Conservation (phyloP, 352 stramenopile genomes). For the Globisporangium camurandrum region DNA sequence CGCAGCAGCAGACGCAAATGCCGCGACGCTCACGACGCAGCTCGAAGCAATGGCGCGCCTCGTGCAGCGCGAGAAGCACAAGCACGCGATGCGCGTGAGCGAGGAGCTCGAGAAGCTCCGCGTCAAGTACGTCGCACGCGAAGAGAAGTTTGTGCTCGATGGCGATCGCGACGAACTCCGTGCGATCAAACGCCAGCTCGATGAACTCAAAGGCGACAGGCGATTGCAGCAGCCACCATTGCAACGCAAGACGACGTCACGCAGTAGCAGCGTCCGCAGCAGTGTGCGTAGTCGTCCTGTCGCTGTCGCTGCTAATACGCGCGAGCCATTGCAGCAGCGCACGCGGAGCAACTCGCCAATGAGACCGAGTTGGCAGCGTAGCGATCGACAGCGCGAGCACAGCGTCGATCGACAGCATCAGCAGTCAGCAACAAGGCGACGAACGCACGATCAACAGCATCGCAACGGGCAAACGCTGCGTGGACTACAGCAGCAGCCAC, state of each 20-base stretch:
- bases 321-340: too few species aligned
- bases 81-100: constrained; percentile 44
- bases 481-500: too few species aligned
- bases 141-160: constrained; percentile 75
- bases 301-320: too few species aligned
- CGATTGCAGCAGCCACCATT: not conserved
- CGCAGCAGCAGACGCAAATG: constrained; percentile 27
- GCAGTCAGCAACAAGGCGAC: too few species aligned
- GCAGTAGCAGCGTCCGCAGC: not conserved
- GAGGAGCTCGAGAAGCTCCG: constrained; percentile 77
- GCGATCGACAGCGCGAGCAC: too few species aligned
- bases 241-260: too few species aligned
- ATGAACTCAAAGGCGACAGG: constrained; percentile 59
- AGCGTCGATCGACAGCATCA: too few species aligned
- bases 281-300: too few species aligned
- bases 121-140: constrained; percentile 69
- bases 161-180: constrained; percentile 71
- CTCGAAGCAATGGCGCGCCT: constrained; percentile 48
- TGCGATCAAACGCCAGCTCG: constrained; percentile 77
- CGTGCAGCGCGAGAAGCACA: constrained; percentile 59
- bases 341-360: too few species aligned
- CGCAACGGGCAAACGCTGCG: too few species aligned
- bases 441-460: too few species aligned
- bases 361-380: too few species aligned
- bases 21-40: constrained; percentile 37